Evolutionary conservation across 495 filamentous ascomycete species (phyloP), one percentile per base, ranked within the genome.

Genomic region (Ramalina peruviana): DNA sequence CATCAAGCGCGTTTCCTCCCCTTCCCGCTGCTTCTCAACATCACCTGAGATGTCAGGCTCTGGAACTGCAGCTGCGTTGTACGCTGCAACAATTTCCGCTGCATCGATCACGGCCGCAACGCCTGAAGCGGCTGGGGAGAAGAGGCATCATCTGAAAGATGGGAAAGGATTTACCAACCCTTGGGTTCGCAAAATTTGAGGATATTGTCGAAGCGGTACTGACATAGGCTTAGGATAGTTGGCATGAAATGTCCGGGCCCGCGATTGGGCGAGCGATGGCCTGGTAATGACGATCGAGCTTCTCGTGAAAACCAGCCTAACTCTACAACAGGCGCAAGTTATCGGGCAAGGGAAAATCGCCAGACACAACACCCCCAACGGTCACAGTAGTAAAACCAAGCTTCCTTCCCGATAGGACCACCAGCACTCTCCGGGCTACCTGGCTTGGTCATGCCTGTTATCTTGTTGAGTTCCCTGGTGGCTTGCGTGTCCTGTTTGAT

Each of bases 401-500:
- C 23, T 93, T 94, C 61, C 75, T 88, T 21, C 66, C 75, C 1
- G 70, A 64, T 37, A 78, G 79, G 47, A 71, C 64, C 21, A 77
- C 80, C 4, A 56, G 60, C 38, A 70, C 65, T 12, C 77, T 98
- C 7, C 82, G 90, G 17, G 88, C 90, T 37, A 98, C 92, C 30
- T 98, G 92, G 92, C 78, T 98, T 4, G 92, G 92, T 10, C 92
- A 98, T 65, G 88, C 92, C 1, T 95, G 87, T 67, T 95, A 88
- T 64, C 86, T 85, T 60, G 81, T 94, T 47, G 92, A 96, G 62
- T 96, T 94, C 58, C 90, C 92, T 15, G 67, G 73, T 47, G 92
- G 92, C 1, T 69, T 98, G 19, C 80, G 90, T 37, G 88, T 94
- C 2, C 75, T 98, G 11, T 96, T 96, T 62, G 92, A 98, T 62